phyloP scores from a whole-genome alignment of 192 early-diverging fungal species.

The Backusella morwellensis region DNA sequence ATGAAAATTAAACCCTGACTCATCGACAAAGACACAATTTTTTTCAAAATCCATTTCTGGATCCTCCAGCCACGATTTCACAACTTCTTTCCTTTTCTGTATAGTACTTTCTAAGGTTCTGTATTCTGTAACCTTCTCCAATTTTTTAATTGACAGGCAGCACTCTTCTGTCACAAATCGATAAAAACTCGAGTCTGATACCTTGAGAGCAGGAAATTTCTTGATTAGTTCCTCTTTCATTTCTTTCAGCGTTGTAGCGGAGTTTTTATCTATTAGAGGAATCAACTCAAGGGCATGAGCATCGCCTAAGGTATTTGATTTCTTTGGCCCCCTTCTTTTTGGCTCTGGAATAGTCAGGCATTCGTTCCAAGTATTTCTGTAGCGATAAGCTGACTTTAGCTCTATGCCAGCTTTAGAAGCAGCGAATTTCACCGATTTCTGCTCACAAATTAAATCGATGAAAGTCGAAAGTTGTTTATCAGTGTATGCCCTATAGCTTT shows the following conservation, averaged over 20 bases:
- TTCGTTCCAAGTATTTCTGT: no score
- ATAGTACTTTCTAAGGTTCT: neutral
- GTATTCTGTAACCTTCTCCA: neutral
- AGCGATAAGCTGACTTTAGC: no score
- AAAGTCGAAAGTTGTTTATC: no score
- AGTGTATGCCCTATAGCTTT: no score
- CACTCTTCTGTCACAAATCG: neutral
- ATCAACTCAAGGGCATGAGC: neutral
- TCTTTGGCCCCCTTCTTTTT: neutral
- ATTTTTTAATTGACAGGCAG: neutral
- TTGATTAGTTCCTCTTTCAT: neutral
- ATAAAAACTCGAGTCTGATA: neutral
- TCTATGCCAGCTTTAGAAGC: no score
- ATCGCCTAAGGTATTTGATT: neutral
- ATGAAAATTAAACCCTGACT: slow-evolving; percentile 27
- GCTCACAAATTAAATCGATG: no score
- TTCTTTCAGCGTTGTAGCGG: neutral
- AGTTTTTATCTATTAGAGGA: neutral
- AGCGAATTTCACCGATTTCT: no score
- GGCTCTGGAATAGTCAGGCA: neutral
- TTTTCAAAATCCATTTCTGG: slow-evolving; percentile 22
- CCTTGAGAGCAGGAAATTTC: neutral
- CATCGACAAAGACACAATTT: slow-evolving; percentile 27
- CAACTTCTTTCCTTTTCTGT: neutral
- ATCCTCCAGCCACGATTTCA: neutral